Base-by-base conservation (phyloP, 192 early-diverging fungal species). In the Rhizophagus prolifer region DNA sequence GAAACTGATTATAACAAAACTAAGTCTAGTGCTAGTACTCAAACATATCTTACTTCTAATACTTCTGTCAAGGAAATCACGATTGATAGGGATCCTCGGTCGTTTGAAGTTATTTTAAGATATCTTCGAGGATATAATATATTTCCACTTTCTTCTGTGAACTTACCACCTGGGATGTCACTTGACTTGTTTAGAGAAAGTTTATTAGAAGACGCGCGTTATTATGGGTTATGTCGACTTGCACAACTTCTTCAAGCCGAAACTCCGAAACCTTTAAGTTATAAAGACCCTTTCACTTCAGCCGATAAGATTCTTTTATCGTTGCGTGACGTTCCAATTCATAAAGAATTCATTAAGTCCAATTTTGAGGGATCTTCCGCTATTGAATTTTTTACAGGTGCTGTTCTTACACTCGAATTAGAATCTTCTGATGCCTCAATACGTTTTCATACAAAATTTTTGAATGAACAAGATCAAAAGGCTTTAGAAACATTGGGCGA, bases 91-190 rank as follows among this genome's bases (percentile, higher is more conserved):
- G 72, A 74, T 63, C 72, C 72, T 61, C 30, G 59, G 41, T 38
- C 61, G 19, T 74, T 74, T 63, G 72, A 74, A 62, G 59, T 74
- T 13, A 74, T 74, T 74, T 62, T 74, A 31, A 74, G 72, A 74
- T 74, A 74, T 63, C 60, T 74, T 28, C 72, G 72, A n/a, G 72
- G 72, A 8, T 74, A 74, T 50, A 74, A 19, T 19, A 74, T 74
- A 74, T 74, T 74, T 74, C 72, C 72, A n/a, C 36, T 74, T 21
- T 74, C 72, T 63, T 74, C 72, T 4, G 72, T 74, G 6, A 74
- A 74, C 34, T 63, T 74, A 28, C 72, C 72, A 28, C 72, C 58
- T 21, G 72, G 72, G 2, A 74, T 74, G 72, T 74, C 72, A 13
- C 72, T 74, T 62, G 72, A 74, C 60, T 25, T 74, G 23, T 74